Evolutionary conservation across 805 yeast genomes (phyloP), one percentile per base, ranked within the genome.

Genomic region (Hanseniaspora clermontiae): DNA sequence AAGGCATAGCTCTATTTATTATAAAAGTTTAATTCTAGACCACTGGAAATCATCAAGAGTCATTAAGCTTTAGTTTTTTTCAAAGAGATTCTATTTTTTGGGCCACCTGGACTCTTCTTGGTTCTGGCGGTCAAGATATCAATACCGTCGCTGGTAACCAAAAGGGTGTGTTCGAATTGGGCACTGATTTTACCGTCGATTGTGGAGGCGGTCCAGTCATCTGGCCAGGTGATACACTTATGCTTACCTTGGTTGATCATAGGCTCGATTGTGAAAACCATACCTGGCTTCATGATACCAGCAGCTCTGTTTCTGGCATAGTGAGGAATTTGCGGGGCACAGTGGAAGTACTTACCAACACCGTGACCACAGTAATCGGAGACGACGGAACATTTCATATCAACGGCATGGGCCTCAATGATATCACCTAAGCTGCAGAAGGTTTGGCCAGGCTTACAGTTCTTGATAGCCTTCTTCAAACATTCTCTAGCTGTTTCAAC

Each of bases 221-320:
- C 98, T 2, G 98, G 98, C 98, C 98, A 93, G 57, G 82, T 74
- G 58, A 78, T 70, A 69, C 90, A 97, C 65, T 79, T 79, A 73
- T 79, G 84, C 0, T 84, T 73, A 9, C 98, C 98, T 61, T 82
- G 73, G 66, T 87, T 85, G 62, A 93, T 79, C 98, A 93, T 93
- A 48, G 98, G 98, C 72, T 93, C 98, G 58, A 93, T 87, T 24
- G 98, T 93, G 75, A 93, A 93, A 14, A 87, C 88, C 84, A 90
- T 86, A 24, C 98, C 98, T 24, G 96, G 91, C 68, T 87, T 87
- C 74, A 93, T 90, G 47, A 87, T 82, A 58, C 98, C 98, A 49
- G 90, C 77, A 8, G 96, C 87, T 73, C 91, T 91, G 73, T 90
- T 93, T 63, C 82, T 83, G 24, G 93, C 95, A 66, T 93, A 93